Percentiles rank a stretch among this genome's conserved stretches.
phyloP scores from a whole-genome alignment of 805 yeast species.

The Cyberlindnera euphorbiae region DNA sequence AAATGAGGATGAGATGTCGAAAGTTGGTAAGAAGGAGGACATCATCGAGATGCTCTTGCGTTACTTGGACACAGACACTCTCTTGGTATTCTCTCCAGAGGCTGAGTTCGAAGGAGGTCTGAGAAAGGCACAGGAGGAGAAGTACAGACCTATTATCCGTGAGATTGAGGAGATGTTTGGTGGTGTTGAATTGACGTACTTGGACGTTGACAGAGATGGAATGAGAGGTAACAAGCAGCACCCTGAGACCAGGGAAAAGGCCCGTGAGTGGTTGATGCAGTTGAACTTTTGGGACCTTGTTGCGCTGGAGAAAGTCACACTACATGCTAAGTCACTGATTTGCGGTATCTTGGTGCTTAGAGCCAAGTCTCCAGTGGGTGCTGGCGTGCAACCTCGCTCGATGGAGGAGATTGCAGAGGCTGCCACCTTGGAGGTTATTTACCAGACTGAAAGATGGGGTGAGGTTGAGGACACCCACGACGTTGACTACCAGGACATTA shows the following conservation, averaged over 20 bases:
- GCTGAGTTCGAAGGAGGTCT: slow-evolving; percentile 80
- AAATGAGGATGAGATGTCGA: slow-evolving; percentile 47
- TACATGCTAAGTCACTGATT: slow-evolving; percentile 80
- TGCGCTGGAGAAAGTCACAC: slow-evolving; percentile 85
- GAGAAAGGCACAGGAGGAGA: slow-evolving; percentile 72
- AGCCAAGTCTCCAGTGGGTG: slow-evolving; percentile 46
- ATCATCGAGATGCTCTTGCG: slow-evolving; percentile 61
- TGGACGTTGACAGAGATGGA: slow-evolving; percentile 82
- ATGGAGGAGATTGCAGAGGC: slow-evolving; percentile 71
- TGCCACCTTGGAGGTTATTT: slow-evolving; percentile 75
- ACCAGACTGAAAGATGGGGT: slow-evolving; percentile 92
- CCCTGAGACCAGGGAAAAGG: slow-evolving; percentile 54
- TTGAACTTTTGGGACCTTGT: slow-evolving; percentile 76
- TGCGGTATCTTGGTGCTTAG: slow-evolving; percentile 70
- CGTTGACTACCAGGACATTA: slow-evolving; percentile 87
- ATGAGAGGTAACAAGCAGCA: slow-evolving; percentile 76
- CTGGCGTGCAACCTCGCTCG: slow-evolving; percentile 30
- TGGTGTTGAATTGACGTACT: slow-evolving; percentile 39
- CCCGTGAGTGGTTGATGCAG: slow-evolving; percentile 54
- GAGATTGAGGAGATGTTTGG: slow-evolving; percentile 58
- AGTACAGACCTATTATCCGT: slow-evolving; percentile 68
- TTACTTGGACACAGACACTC: slow-evolving; percentile 91
- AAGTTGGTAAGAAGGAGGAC: slow-evolving; percentile 54
- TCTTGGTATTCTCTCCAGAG: slow-evolving; percentile 77
- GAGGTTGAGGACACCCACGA: slow-evolving; percentile 99